Evolutionary conservation across 129 eudicot species (phyloP), one percentile per base, ranked within the genome.

Genomic region (Calendula officinalis): DNA sequence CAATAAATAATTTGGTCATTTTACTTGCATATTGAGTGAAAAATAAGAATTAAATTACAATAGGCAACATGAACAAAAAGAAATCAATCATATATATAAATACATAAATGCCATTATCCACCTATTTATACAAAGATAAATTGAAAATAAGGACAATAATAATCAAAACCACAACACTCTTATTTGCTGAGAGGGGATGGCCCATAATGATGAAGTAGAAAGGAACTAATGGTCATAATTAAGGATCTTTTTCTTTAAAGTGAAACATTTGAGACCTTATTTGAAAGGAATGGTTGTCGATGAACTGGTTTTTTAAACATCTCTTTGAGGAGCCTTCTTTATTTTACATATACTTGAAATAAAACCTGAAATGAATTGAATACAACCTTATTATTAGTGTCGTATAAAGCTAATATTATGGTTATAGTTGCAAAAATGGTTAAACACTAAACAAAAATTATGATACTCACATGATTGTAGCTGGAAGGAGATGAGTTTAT

Each of bases 251-350:
- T 8, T 33, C 68, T 41, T 10, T 76, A 43, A 58, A 70, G 67
- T 69, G 56, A 68, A 38, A 17, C 5, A 40, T 60, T 17, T 12
- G 49, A 40, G 81, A 76, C 81, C 81, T 76, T 76, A 76, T 76
- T 70, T 22, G 40, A 56, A 45, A 47, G 17, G 66, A 55, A 47
- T 8, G 46, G 57, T 63, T 40, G 59, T 63, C 32, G 68, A 56
- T 48, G 47, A 56, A 69, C 47, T 70, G 46, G 33, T 50, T 36
- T 22, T 60, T 56, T 49, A 76, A 56, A 69, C 81, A 55, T 56
- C 76, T 76, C 67, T 54, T 56, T 58, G 60, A 0, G 63, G 72
- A 47, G 67, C 56, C 72, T 44, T 56, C 56, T 76, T 76, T 76
- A 76, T 76, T 76, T 33, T 38, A 64, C 11, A 38, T 30, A 10